Conservation (phyloP, 371 early-diverging fungal species). For the Mycotypha africana region DNA sequence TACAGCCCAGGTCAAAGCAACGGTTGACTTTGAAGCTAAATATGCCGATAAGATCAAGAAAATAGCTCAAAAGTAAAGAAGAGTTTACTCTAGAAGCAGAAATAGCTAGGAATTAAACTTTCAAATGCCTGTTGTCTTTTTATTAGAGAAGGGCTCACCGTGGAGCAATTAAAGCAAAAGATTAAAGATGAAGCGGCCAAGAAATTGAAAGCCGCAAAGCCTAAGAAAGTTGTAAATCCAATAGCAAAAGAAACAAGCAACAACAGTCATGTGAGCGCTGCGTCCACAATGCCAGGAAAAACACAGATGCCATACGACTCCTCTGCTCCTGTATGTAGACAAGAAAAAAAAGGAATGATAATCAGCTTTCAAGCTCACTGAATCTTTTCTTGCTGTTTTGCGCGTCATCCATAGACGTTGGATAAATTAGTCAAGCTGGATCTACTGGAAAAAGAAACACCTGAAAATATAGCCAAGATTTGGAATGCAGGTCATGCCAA, state of each 20-base stretch:
- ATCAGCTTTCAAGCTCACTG: too few relatives aligned
- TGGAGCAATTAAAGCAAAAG: conserved; percentile 48
- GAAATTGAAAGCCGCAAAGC: conserved; percentile 16
- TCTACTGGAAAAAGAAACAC: conserved; percentile 50
- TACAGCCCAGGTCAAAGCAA: conserved; percentile 6
- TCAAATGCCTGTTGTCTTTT: too few relatives aligned
- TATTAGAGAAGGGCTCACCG: conserved; percentile 37
- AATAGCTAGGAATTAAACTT: too few relatives aligned
- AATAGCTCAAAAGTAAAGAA: conserved; percentile 59
- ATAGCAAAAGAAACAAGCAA: conserved; percentile 20
- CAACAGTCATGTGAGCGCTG: too few relatives aligned
- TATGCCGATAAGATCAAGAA: conserved; percentile 66
- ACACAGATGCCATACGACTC: conserved; percentile 35
- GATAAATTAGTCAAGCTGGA: conserved; percentile 80
- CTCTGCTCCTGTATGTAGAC: conserved; percentile 40
- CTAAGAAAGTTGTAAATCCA: conserved; percentile 11
- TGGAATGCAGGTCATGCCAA: conserved; percentile 82
- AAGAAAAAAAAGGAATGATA: not conserved
- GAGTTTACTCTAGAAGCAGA: too few relatives aligned
- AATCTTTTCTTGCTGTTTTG: not conserved
- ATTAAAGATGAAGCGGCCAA: conserved; percentile 29
- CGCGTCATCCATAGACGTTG: conserved; percentile 43
- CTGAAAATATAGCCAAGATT: conserved; percentile 66
- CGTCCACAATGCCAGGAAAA: conserved; percentile 26
- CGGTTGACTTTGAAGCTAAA: conserved; percentile 59